These are phyloP conservation scores for Tinospora cordifolia DNA, from an alignment of 164 flowering plant genomes.

Conservation along the genomic window DNA sequence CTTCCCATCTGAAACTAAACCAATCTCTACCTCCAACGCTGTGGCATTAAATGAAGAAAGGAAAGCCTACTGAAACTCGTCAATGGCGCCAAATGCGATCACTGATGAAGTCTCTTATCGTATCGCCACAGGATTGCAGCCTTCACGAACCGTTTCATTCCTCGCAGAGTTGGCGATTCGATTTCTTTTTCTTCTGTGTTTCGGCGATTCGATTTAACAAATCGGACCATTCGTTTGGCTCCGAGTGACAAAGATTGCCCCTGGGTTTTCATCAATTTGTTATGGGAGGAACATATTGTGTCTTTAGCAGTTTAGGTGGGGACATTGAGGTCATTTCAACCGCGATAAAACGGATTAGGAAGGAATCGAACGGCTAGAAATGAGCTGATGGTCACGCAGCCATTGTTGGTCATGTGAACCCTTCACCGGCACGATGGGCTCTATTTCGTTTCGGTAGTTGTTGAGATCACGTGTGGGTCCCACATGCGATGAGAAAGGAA, in stretches of 20 bases:
- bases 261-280: neutral
- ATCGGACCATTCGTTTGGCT: neutral
- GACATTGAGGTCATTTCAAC: neutral
- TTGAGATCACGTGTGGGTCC: conserved; percentile 1
- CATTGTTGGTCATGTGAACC: no score
- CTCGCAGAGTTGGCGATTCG: neutral
- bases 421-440: no score
- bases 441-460: neutral
- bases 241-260: neutral
- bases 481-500: neutral
- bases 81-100: neutral
- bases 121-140: neutral
- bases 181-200: neutral
- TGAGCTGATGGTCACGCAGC: no score
- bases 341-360: neutral
- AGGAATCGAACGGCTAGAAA: neutral
- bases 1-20: conserved; percentile 15
- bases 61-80: conserved; percentile 6
- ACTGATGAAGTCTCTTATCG: neutral
- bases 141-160: conserved; percentile 6
- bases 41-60: conserved; percentile 3
- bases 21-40: neutral
- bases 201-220: neutral
- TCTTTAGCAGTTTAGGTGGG: neutral
- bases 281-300: neutral